Percentiles rank a stretch among this genome's conserved stretches.
Conservation (phyloP, 169 alveolate genomes). For the Babesia ovis region DNA sequence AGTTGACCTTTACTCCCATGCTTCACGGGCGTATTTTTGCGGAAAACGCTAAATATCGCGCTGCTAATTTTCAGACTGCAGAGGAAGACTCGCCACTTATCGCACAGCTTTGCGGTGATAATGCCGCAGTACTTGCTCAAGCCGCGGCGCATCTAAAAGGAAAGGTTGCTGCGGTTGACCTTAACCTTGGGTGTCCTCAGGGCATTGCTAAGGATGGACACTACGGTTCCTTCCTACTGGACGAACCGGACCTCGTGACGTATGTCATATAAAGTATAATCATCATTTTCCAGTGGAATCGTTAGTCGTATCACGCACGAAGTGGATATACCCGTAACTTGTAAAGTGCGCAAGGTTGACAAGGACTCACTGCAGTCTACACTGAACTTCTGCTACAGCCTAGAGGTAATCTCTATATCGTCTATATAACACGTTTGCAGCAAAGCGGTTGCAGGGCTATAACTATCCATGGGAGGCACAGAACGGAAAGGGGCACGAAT, state of each 20-base stretch:
- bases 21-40: conserved; percentile 84
- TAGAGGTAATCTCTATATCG: conserved; percentile 71
- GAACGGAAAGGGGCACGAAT: conserved; percentile 69
- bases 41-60: conserved; percentile 71
- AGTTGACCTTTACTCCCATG: conserved; percentile 91
- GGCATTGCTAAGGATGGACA: conserved; percentile 91
- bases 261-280: neutral
- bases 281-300: conserved; percentile 54
- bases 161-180: conserved; percentile 89
- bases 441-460: conserved; percentile 81
- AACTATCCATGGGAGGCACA: conserved; percentile 81
- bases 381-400: conserved; percentile 82
- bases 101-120: conserved; percentile 90
- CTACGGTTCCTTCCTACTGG: conserved; percentile 90
- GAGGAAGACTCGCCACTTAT: conserved; percentile 74
- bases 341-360: conserved; percentile 88
- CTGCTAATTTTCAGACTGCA: conserved; percentile 68
- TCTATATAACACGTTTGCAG: neutral
- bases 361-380: conserved; percentile 81
- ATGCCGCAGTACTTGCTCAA: conserved; percentile 79
- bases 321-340: conserved; percentile 84
- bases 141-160: conserved; percentile 86
- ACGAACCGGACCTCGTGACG: conserved; percentile 81
- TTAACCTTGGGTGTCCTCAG: conserved; percentile 93
- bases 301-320: conserved; percentile 79